These are phyloP conservation scores for Phytopythium oedochilum DNA, from an alignment of 352 stramenopile genomes.

Conservation along the genomic window DNA sequence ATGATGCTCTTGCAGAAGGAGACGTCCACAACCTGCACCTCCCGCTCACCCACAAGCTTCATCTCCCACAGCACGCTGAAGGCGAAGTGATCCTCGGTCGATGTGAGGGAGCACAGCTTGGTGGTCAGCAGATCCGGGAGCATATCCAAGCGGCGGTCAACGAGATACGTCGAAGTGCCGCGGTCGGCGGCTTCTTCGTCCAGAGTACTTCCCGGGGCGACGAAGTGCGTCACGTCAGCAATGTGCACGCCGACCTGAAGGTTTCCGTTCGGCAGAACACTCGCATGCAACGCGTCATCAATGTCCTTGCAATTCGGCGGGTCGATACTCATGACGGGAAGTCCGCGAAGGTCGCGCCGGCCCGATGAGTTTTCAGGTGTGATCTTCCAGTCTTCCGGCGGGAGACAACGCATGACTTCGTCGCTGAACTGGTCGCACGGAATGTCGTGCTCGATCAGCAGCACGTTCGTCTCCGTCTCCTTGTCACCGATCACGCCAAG, in stretches of 20 bases:
- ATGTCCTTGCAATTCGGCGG: constrained; percentile 95
- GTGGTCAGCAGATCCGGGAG: constrained; percentile 96
- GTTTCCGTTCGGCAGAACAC: constrained; percentile 90
- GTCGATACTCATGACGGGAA: constrained; percentile 92
- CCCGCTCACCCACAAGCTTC: constrained; percentile 47
- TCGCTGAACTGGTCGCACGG: constrained; percentile 80
- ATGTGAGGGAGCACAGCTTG: constrained; percentile 95
- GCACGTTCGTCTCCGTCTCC: constrained; percentile 94
- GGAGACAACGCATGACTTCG: constrained; percentile 91
- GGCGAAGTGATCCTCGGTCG: constrained; percentile 72
- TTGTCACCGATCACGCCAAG: constrained; percentile 96
- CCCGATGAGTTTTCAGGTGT: constrained; percentile 91
- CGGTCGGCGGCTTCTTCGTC: constrained; percentile 92
- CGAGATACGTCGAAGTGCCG: constrained; percentile 96
- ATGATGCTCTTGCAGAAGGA: constrained; percentile 99
- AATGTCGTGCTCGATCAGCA: constrained; percentile 98
- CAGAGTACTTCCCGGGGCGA: constrained; percentile 90
- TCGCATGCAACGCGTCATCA: constrained; percentile 97
- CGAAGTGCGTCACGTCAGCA: constrained; percentile 99
- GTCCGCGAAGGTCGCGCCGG: constrained; percentile 88
- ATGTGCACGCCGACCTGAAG: constrained; percentile 97
- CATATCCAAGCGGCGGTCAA: constrained; percentile 99
- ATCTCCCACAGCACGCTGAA: constrained; percentile 82
- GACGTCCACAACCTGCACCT: constrained; percentile 92
- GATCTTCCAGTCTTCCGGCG: constrained; percentile 93